Base-by-base conservation (phyloP, 208 protist species). In the Leishmania martiniquensis region DNA sequence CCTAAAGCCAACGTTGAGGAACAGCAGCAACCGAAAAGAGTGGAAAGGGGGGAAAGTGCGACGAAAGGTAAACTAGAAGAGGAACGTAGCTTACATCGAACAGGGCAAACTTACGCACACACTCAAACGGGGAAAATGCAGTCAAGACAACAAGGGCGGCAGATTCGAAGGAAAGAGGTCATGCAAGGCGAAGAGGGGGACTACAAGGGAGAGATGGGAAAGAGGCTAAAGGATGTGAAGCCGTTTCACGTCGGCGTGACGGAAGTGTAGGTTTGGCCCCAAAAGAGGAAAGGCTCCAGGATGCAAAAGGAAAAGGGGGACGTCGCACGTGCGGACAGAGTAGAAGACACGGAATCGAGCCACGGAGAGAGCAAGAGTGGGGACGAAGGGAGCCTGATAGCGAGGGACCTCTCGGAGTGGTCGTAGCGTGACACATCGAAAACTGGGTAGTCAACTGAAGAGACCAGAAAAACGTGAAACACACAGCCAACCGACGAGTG, bases 81-180 rank as follows among this genome's bases (percentile, higher is more conserved):
- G 62, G 20, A 67, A 17, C 34, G 34, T 67, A 67, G 62, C 62
- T 67, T 67, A 67, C 62, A 67, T 67, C 62, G 37, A 34, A 67
- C 12, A n/a, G 62, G 44, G 20, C 62, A 45, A 29, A 67, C 62
- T 34, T 1, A 34, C 25, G 12, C n/a, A 60, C 34, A n/a, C 55
- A 32, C 55, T 29, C 55, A 37, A 5, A 17, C 17, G 39, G 22
- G 63, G 34, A 68, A 44, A 34, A 47, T 47, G 63, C n/a, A 37
- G 5, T n/a, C 39, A 25, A 49, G 37, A 68, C n/a, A 10, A 45
- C 15, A 12, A 47, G 22, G 47, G 63, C 20, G 62, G 39, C 7
- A n/a, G 22, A 49, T 34, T 66, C 32, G 13, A 29, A 68, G 20
- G 32, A 68, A n/a, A 44, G 6, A 68, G 7, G 47, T 6, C 32